Percentiles rank a stretch among this genome's conserved stretches.
Evolutionary conservation across 768 basidiomycete species (phyloP).

Genomic region (Serendipita sp.): DNA sequence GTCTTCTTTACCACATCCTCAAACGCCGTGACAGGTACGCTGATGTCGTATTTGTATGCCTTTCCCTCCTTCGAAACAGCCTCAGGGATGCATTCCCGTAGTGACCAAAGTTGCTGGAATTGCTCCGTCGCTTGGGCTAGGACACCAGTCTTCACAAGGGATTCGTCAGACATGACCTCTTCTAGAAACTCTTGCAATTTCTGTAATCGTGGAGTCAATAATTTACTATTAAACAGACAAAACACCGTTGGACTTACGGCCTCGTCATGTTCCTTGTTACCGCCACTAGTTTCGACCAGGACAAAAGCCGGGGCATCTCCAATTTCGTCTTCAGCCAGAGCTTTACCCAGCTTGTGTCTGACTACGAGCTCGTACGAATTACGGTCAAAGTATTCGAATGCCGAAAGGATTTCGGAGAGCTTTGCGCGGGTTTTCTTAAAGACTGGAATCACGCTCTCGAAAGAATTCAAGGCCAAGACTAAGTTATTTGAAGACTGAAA

Average conservation of each 20-base stretch:
- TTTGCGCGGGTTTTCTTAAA: conserved; percentile 59
- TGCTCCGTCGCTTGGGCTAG: conserved; percentile 83
- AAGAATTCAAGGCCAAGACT: conserved; percentile 75
- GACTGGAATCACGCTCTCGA: conserved; percentile 72
- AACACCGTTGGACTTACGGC: conserved; percentile 37
- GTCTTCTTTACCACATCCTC: conserved; percentile 74
- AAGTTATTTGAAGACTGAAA: conserved; percentile 68
- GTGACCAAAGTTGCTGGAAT: conserved; percentile 75
- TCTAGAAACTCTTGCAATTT: conserved; percentile 75
- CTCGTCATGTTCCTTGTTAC: conserved; percentile 82
- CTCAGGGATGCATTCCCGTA: conserved; percentile 86
- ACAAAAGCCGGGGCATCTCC: conserved; percentile 77
- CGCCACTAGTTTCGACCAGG: conserved; percentile 87
- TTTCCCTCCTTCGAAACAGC: conserved; percentile 87
- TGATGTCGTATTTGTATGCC: conserved; percentile 93
- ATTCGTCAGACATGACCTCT: conserved; percentile 53
- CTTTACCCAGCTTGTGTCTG: conserved; percentile 66
- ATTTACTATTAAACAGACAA: background rate
- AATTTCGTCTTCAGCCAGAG: conserved; percentile 56
- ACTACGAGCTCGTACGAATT: conserved; percentile 72
- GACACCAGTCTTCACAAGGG: conserved; percentile 77
- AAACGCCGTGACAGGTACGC: conserved; percentile 73
- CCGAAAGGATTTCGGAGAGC: conserved; percentile 87
- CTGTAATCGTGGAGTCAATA: conserved; percentile 25
- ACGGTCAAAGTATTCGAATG: conserved; percentile 92